Conservation (phyloP, 495 filamentous ascomycete genomes). For the Lasiosphaeria miniovina region DNA sequence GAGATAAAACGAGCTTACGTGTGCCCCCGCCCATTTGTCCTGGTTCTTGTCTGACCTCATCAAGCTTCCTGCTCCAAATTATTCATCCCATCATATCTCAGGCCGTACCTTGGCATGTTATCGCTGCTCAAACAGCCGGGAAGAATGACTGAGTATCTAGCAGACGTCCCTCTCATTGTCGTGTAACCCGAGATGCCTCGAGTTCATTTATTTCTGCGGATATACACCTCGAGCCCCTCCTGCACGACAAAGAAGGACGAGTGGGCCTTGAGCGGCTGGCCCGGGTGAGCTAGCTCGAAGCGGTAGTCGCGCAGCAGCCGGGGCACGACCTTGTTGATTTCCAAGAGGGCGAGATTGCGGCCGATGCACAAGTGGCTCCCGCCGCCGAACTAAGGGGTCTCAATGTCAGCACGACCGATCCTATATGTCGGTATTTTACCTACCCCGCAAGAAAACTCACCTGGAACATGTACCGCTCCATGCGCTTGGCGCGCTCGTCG, state of each 20-base stretch:
- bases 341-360: constrained; percentile 52
- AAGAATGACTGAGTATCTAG: too few species aligned
- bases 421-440: background rate
- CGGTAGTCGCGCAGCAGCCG: constrained; percentile 48
- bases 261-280: constrained; percentile 43
- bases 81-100: too few species aligned
- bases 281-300: constrained; percentile 48
- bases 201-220: constrained; percentile 10
- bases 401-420: background rate
- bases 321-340: constrained; percentile 57
- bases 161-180: background rate
- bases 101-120: too few species aligned
- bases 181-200: background rate
- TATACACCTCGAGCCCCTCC: constrained; percentile 45
- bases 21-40: too few species aligned
- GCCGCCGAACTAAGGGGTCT: constrained; percentile 45
- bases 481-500: constrained; percentile 39
- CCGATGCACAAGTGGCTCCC: constrained; percentile 55
- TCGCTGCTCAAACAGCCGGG: too few species aligned
- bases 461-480: constrained; percentile 53
- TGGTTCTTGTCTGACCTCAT: too few species aligned
- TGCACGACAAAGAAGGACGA: constrained; percentile 56
- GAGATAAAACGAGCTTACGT: too few species aligned
- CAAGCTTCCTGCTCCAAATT: too few species aligned
- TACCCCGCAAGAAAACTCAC: constrained; percentile 30